phyloP scores from a whole-genome alignment of 2,329 filamentous ascomycete genomes.

The Aspergillus sp. region DNA sequence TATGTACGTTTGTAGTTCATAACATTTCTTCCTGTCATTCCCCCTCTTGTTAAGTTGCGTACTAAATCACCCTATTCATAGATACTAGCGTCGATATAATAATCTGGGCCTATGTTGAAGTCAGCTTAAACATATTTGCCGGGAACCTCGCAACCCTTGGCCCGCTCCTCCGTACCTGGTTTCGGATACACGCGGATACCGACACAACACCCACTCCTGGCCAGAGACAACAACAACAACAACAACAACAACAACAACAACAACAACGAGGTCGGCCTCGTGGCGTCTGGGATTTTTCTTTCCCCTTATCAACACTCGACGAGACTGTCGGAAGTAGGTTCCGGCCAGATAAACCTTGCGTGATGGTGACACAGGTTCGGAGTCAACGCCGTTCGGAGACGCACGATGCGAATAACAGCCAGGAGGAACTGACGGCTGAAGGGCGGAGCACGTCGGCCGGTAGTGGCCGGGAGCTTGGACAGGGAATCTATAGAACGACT shows the following conservation, averaged over 20 bases:
- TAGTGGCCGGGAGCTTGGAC: background rate
- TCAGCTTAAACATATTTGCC: constrained; percentile 43
- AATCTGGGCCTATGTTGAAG: constrained; percentile 39
- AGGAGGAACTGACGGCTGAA: constrained; percentile 27
- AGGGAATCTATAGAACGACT: background rate
- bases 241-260: no score
- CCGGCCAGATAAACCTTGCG: constrained; percentile 30
- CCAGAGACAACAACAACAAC: constrained; percentile 4
- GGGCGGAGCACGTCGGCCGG: background rate
- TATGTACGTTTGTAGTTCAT: constrained; percentile 25
- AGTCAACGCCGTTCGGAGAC: constrained; percentile 17
- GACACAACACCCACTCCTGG: constrained; percentile 20
- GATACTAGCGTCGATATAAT: constrained; percentile 47
- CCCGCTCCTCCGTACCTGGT: constrained; percentile 44
- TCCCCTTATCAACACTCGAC: constrained; percentile 30
- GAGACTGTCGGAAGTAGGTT: constrained; percentile 17
- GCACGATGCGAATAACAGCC: constrained; percentile 25
- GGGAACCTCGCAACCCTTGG: constrained; percentile 50
- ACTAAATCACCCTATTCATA: constrained; percentile 13
- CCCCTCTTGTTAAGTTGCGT: background rate
- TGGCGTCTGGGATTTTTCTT: constrained; percentile 16
- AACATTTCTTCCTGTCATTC: background rate
- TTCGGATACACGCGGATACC: constrained; percentile 20
- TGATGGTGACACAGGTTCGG: constrained; percentile 31
- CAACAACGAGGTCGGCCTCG: constrained; percentile 17